Base-by-base conservation (phyloP, 2,329 filamentous ascomycete species). In the Ascochyta fabae region DNA sequence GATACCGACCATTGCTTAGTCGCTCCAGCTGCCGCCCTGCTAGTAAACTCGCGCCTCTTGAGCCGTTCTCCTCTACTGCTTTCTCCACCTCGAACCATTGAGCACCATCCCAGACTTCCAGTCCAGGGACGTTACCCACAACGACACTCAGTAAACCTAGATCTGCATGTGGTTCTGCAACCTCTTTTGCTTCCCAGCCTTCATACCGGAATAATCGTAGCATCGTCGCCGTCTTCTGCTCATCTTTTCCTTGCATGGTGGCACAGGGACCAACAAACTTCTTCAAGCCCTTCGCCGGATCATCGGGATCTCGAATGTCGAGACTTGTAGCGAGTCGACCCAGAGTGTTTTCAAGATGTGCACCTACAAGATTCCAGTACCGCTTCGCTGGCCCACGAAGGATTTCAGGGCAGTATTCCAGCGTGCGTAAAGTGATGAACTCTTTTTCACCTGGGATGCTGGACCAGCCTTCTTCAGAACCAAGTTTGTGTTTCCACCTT, bases 91-190 rank as follows among this genome's bases (percentile, higher is more conserved):
- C 60, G 16, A 70, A 64, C 59, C 64, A 75, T 0, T 38, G 35
- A 4, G 44, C 26, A 1, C 68, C 68, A 38, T 71, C 62, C 69
- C 71, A 75, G 2, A 75, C 72, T 42, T 75, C 73, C 1, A 76
- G 44, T 1, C 74, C 74, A n/a, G 74, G 71, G 1, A 72, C 67
- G 48, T 75, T 60, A 2, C 73, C 73, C 1, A 75, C 62, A 0
- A 76, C 74, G 1, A 71, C 60, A 26, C 65, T 70, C 16, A 76
- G 44, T 3, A 76, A 43, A 0, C 74, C 74, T 4, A 76, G 52
- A 62, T 76, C 74, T 1, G 66, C 63, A 53, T 76, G 74, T 7
- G 73, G 63, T 46, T 76, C 74, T 4, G 74, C 73, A 9, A 76
- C 73, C 6, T 72, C 60, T 36, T 75, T 76, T 1, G 55, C 58